Base-by-base conservation (phyloP, 345 rosid species). In the Citrus australasica region DNA sequence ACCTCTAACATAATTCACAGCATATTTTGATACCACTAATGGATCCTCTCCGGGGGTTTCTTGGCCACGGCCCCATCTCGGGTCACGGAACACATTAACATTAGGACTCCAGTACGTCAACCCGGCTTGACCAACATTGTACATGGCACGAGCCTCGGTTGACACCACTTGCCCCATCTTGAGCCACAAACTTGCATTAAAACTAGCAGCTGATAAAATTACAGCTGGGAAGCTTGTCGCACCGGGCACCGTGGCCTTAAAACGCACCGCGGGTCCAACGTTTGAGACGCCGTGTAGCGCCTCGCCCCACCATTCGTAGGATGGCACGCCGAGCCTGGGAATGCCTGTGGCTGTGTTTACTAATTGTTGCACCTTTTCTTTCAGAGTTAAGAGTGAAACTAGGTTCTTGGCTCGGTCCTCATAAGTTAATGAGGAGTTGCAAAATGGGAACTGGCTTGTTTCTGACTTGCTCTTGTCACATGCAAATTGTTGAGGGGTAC, bases 291-390 rank as follows among this genome's bases (percentile, higher is more conserved):
- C 97, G 2, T 92, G 94, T 7, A 92, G 90, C 1, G 97, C 97
- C 86, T 90, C 97, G 0, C 88, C 81, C 94, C 97, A 92, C 97
- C 97, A 92, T 77, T 89, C 78, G 69, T 90, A 92, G 6, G 82
- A 83, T 0, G 92, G 89, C 58, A 92, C 83, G 28, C 94, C 90
- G 14, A 92, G 87, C 74, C 90, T 72, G 53, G 89, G 77, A 56
- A 88, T 81, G 46, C 88, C 88, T 0, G 84, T 68, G 62, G 97
- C 89, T 6, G 27, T 46, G 85, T 87, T 83, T 11, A 80, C 92
- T n/a, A 90, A 72, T 37, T 89, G 93, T 35, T 82, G 83, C 70
- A 85, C 92, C 82, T 91, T 91, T 75, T 91, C 95, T 66, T 74
- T 76, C 42, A 89, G 90, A 0, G 87, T 85, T 59, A 89, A 78